These are phyloP conservation scores for Pseudogymnoascus verrucosus DNA, from an alignment of 2,329 filamentous ascomycete genomes.

Conservation along the genomic window DNA sequence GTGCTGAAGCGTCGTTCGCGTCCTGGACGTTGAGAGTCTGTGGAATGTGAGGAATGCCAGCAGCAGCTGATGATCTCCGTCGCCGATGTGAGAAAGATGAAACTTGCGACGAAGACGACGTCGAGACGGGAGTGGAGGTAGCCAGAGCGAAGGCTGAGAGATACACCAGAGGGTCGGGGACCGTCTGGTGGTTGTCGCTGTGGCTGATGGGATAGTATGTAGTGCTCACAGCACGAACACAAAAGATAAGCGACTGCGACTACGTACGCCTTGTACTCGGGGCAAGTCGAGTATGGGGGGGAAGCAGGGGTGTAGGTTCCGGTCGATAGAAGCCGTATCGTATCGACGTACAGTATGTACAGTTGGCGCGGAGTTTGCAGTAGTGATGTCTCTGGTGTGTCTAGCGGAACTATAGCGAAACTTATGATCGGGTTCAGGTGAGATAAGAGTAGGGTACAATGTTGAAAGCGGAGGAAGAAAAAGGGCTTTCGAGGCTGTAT, in stretches of 20 bases:
- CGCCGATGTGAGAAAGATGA: constrained; percentile 29
- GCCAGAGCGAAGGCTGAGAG: constrained; percentile 39
- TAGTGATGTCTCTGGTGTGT: neutral
- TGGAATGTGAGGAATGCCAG: constrained; percentile 14
- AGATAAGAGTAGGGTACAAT: neutral
- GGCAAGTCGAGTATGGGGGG: neutral
- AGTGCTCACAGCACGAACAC: neutral
- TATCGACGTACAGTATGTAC: neutral
- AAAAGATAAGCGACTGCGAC: constrained; percentile 8
- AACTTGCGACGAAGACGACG: constrained; percentile 42
- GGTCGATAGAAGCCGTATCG: neutral
- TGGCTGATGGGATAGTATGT: neutral
- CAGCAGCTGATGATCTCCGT: constrained; percentile 30
- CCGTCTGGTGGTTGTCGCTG: constrained; percentile 19
- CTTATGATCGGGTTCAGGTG: neutral
- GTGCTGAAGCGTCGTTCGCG: constrained; percentile 13
- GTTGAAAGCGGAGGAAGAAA: neutral
- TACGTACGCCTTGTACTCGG: constrained; percentile 1
- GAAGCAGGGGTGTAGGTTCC: neutral
- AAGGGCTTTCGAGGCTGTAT: neutral
- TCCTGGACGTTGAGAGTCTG: constrained; percentile 19
- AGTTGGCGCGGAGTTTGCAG: neutral
- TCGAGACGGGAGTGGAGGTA: constrained; percentile 37
- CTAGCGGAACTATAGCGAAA: neutral
- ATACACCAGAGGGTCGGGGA: constrained; percentile 24